phyloP scores from a whole-genome alignment of 2,329 filamentous ascomycete genomes.

The Verticillium zaregamsianum region DNA sequence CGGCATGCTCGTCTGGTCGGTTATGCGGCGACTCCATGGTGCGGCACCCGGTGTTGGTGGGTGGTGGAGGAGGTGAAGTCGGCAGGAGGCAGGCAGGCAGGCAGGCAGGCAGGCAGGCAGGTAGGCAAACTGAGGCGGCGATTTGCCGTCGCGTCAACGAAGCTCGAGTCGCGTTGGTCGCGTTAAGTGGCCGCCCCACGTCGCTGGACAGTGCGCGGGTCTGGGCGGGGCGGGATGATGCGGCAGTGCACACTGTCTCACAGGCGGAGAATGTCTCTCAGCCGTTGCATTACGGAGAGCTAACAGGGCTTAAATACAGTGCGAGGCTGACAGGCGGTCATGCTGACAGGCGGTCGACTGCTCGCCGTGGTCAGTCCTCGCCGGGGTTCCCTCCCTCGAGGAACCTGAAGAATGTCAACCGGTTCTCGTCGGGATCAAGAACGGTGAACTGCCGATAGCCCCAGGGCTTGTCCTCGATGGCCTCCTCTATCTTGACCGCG shows the following conservation, averaged over 20 bases:
- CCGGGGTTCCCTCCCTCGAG: slow-evolving; percentile 5
- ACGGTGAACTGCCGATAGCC: slow-evolving; percentile 6
- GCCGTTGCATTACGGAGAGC: not conserved
- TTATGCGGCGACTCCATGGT: not conserved
- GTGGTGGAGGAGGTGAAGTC: not conserved
- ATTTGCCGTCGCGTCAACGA: not conserved
- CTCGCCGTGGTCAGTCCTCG: not conserved
- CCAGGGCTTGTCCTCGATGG: slow-evolving; percentile 1
- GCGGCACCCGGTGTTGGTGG: not conserved
- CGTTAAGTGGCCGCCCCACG: not conserved
- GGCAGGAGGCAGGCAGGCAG: not conserved
- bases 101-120: not conserved
- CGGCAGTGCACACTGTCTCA: not conserved
- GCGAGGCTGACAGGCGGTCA: not conserved
- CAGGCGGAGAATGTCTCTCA: not conserved
- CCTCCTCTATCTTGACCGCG: not conserved
- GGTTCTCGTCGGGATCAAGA: slow-evolving; percentile 3
- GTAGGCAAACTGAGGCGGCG: not conserved
- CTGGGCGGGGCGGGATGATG: too few relatives aligned
- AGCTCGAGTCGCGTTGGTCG: not conserved
- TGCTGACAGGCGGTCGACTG: too few relatives aligned
- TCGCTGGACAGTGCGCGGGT: not conserved
- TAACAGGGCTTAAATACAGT: not conserved
- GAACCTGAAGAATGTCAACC: slow-evolving; percentile 6
- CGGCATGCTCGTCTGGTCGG: slow-evolving; percentile 9